Base-by-base conservation (phyloP, 2,329 filamentous ascomycete genomes). In the Pseudogymnoascus sp. region DNA sequence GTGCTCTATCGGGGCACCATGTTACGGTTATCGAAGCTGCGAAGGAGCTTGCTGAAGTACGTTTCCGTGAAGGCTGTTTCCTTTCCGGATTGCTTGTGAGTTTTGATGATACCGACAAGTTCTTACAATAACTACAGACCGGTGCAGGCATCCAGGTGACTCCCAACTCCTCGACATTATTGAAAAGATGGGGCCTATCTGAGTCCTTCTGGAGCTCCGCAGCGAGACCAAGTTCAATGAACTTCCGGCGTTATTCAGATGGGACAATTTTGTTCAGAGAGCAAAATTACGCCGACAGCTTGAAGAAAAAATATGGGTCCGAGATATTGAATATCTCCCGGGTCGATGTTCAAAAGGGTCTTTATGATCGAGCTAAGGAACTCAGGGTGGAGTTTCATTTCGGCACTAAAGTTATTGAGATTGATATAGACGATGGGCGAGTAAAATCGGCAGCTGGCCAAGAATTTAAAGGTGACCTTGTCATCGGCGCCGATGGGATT, bases 21-120 rank as follows among this genome's bases (percentile, higher is more conserved):
- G 77, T 80, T 10, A 76, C 72, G 1, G 71, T 80, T n/a, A 73
- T 77, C 2, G 78, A 80, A 64, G 70, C 77, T 1, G 76, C 77
- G 3, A 70, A 71, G 4, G 74, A 75, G 51, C 72, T 80, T 2
- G 72, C 73, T 1, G 76, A 79, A 70, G 74, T 78, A 66, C 69
- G 69, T 21, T 1, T 14, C 2, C 1, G 6, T 21, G 2, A n/a
- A 57, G n/a, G 1, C 16, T 18, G 51, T 14, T 6, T 12, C 4
- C 21, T 14, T 18, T 21, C n/a, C n/a, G 11, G 5, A 14, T 5
- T 8, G 2, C 4, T 8, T 21, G 7, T 4, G 14, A 57, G 2
- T 18, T 34, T 6, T 18, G 29, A 4, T 36, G 51, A 21, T 36
- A 3, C 51, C 7, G 10, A 21, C 80, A 83, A 68, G 70, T 36